Conservation (phyloP, 2,329 filamentous ascomycete genomes). For the Sporothrix mexicana region DNA sequence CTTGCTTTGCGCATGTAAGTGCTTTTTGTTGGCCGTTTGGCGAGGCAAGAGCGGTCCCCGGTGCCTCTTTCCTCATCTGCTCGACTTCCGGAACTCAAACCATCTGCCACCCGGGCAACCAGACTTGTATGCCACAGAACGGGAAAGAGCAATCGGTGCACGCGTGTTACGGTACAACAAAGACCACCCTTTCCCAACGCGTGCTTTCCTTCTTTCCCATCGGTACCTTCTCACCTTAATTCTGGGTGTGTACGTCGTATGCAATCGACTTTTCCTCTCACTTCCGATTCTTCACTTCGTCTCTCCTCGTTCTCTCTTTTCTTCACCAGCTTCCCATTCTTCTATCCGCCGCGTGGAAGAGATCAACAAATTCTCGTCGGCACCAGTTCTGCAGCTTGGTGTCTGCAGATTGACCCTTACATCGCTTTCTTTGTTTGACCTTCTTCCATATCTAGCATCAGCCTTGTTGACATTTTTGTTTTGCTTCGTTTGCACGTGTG, state of each 20-base stretch:
- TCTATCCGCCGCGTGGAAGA: slow-evolving; percentile 13
- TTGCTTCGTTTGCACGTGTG: slow-evolving; percentile 7
- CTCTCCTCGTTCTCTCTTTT: neutral
- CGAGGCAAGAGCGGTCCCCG: slow-evolving; percentile 30
- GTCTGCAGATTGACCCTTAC: slow-evolving; percentile 2
- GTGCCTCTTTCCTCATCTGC: slow-evolving; percentile 33
- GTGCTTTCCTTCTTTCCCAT: slow-evolving; percentile 25
- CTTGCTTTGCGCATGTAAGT: neutral
- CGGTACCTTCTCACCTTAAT: neutral
- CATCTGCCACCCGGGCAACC: slow-evolving; percentile 33
- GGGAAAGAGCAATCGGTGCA: slow-evolving; percentile 32
- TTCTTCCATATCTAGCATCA: neutral
- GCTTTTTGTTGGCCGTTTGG: neutral
- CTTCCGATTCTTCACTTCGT: slow-evolving; percentile 22
- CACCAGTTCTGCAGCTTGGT: neutral
- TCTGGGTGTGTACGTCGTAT: neutral
- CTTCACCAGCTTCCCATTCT: slow-evolving; percentile 10
- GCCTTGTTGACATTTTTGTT: slow-evolving; percentile 23
- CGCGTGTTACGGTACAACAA: slow-evolving; percentile 32
- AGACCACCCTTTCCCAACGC: slow-evolving; percentile 16
- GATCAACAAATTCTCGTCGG: slow-evolving; percentile 22
- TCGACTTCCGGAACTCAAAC: slow-evolving; percentile 9
- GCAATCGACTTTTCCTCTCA: slow-evolving; percentile 5
- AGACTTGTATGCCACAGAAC: slow-evolving; percentile 26
- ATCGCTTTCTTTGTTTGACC: slow-evolving; percentile 20